Conservation (phyloP, 202 grass and related monocot species). For the Carex arenaria region DNA sequence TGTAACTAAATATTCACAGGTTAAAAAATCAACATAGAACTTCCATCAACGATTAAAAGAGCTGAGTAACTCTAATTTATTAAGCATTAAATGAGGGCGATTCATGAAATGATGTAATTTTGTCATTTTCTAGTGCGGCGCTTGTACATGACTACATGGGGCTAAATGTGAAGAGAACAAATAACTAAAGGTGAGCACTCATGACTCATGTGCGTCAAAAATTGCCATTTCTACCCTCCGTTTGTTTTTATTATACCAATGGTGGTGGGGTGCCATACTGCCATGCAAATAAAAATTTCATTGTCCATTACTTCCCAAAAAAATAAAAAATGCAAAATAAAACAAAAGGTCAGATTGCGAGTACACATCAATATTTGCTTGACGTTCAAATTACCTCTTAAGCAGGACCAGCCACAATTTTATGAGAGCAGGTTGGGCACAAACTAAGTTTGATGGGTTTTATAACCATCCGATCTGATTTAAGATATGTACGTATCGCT, state of each 20-base stretch:
- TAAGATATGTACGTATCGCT: too few species aligned
- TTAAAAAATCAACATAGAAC: too few species aligned
- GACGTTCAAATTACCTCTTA: neutral
- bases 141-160: neutral
- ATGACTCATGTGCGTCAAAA: neutral
- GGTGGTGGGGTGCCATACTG: neutral
- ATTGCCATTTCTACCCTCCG: neutral
- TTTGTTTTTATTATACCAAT: neutral
- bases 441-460: too few species aligned
- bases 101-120: neutral
- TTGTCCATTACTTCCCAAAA: neutral
- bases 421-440: too few species aligned
- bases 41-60: too few species aligned
- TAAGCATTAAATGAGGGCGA: neutral
- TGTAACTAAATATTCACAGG: too few species aligned
- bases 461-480: too few species aligned
- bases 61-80: neutral
- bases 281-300: conserved; percentile 11
- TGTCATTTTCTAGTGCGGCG: neutral
- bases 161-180: neutral
- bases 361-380: neutral
- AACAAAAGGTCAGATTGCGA: neutral
- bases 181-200: neutral
- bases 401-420: neutral
- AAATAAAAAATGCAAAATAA: neutral